Conservation (phyloP, 2,329 filamentous ascomycete genomes). For the Cercospora zeae-maydis region DNA sequence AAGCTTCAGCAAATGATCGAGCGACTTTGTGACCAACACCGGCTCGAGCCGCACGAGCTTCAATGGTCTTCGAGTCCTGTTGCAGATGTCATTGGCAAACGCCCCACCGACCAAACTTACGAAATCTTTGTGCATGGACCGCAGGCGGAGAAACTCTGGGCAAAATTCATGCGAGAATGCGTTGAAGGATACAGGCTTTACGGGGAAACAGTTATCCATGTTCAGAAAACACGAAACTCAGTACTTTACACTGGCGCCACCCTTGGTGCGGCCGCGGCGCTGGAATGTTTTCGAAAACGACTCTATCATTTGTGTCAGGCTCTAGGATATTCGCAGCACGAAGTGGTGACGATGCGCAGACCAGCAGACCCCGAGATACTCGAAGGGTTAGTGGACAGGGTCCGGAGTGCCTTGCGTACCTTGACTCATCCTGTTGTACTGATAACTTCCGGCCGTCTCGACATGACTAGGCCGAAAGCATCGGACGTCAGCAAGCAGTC, state of each 20-base stretch:
- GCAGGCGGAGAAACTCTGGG: neutral
- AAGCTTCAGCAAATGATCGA: neutral
- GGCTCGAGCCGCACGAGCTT: neutral
- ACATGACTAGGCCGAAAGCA: neutral
- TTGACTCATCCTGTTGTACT: conserved; percentile 57
- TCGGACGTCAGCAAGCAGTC: neutral
- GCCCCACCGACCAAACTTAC: neutral
- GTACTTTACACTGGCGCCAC: neutral
- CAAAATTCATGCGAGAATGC: neutral
- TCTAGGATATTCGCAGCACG: neutral
- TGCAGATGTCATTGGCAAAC: neutral
- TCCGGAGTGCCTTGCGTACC: conserved; percentile 39
- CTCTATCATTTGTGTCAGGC: neutral
- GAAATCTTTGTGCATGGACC: neutral
- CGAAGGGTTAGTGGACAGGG: neutral
- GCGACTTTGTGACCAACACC: neutral
- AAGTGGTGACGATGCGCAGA: neutral
- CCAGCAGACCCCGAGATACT: neutral
- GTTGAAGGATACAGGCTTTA: neutral
- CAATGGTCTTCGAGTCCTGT: neutral
- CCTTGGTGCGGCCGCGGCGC: neutral
- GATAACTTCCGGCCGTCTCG: conserved; percentile 42
- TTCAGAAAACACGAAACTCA: neutral
- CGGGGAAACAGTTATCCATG: neutral
- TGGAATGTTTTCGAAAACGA: neutral